phyloP scores from a whole-genome alignment of 768 basidiomycete genomes.

The Kwoniella bestiolae region DNA sequence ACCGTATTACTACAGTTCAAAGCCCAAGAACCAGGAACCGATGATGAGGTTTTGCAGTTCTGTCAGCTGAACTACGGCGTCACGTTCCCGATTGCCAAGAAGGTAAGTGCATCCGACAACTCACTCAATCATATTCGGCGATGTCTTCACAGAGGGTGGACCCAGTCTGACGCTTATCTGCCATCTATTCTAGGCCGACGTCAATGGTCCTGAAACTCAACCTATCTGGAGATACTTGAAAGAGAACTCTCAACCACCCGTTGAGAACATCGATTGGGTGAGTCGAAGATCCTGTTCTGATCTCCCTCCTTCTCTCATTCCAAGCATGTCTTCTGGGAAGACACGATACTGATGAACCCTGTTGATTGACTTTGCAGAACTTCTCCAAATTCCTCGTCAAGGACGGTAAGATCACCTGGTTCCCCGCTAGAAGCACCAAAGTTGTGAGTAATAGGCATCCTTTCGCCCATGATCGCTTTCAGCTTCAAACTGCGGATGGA shows the following conservation, averaged over 20 bases:
- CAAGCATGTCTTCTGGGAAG: no score
- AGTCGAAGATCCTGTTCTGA: constrained; percentile 4
- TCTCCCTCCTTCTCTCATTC: neutral
- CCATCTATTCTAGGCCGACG: constrained; percentile 43
- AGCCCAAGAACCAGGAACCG: constrained; percentile 57
- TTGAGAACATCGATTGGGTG: constrained; percentile 56
- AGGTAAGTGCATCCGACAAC: constrained; percentile 28
- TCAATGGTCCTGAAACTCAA: constrained; percentile 57
- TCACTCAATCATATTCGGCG: neutral
- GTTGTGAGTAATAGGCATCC: constrained; percentile 43
- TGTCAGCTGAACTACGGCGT: constrained; percentile 57
- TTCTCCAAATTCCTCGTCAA: constrained; percentile 56
- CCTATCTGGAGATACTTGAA: constrained; percentile 57
- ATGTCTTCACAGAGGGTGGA: neutral
- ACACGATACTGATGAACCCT: no score
- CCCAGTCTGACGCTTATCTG: neutral
- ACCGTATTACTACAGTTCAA: constrained; percentile 38
- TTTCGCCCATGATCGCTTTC: neutral
- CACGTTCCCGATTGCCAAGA: constrained; percentile 57
- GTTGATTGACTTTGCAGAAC: constrained; percentile 29
- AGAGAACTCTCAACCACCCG: constrained; percentile 46
- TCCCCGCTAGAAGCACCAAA: constrained; percentile 50
- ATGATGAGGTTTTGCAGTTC: constrained; percentile 56
- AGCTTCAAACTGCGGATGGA: neutral
- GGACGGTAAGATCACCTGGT: constrained; percentile 54